Evolutionary conservation across 2,329 filamentous ascomycete genomes (phyloP), one percentile per base, ranked within the genome.

Genomic region (Arthrobotrys iridis): DNA sequence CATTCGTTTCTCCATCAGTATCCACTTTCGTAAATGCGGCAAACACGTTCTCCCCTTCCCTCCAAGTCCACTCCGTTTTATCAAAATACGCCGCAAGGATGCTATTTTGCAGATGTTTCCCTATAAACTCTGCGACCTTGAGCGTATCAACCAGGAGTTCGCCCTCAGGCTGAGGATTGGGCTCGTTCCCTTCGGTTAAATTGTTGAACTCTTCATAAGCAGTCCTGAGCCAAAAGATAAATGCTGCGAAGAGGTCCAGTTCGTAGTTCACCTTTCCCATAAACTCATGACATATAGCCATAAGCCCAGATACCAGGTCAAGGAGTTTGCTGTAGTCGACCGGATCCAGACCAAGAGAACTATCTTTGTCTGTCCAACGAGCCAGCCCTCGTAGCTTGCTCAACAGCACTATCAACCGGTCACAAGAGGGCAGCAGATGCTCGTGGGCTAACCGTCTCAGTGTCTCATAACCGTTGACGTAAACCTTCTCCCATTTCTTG

Each of bases 401-500:
- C 26, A 97, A 86, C 30, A 97, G 89, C 22, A 97, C 88, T 50
- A 88, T 87, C 78, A 91, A 91, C 60, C 94, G 89, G 79, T 98
- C 93, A 1, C 98, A 85, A 0, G 92, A 93, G 0, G 95, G 95
- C 1, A 98, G 85, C 59, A 97, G 88, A 81, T 96, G 93, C 80
- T 97, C 90, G 80, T 97, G 93, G 0, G 93, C 85, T 10, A 98
- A 85, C 60, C 88, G 87, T 57, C 93, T 88, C 7, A 98, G 86
- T 63, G 88, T 90, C 73, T 92, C 89, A 18, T 97, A 89, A 0
- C 93, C 92, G 2, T 88, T 88, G 1, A 88, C 86, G 1, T 96
- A 91, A 4, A 91, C 90, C 80, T 94, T 96, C 77, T 98, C 93
- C 95, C 95, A 99, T 55, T 95, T 87, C 82, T 97, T 97, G 79